phyloP scores from a whole-genome alignment of 108 stramenopile species.

The Phaeodactylum tricornutum region DNA sequence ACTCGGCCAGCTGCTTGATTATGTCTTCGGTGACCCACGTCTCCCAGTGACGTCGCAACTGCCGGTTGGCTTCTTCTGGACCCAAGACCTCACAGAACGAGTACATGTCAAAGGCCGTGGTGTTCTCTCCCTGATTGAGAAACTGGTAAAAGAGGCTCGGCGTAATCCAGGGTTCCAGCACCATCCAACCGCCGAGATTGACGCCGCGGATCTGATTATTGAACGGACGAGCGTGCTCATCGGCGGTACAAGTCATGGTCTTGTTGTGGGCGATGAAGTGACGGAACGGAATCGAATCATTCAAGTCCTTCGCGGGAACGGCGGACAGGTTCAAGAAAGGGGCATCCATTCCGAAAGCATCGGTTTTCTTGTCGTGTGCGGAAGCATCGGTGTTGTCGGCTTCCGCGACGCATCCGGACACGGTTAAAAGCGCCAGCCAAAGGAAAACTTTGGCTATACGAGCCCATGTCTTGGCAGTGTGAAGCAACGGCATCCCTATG shows the following conservation, averaged over 20 bases:
- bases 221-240: slow-evolving; percentile 65
- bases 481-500: no score
- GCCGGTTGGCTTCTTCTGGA: slow-evolving; percentile 68
- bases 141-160: slow-evolving; percentile 91
- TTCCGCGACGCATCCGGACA: no score
- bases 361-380: no score
- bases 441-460: no score
- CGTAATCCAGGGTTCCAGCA: slow-evolving; percentile 92
- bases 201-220: slow-evolving; percentile 84
- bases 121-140: slow-evolving; percentile 55
- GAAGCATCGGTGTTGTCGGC: no score
- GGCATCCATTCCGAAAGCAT: no score
- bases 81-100: slow-evolving; percentile 86
- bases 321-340: no score
- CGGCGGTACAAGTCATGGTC: slow-evolving; percentile 52
- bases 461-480: no score
- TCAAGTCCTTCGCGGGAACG: no score
- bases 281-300: slow-evolving; percentile 14
- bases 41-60: slow-evolving; percentile 84
- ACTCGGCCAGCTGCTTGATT: slow-evolving; percentile 48
- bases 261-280: slow-evolving; percentile 59
- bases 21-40: slow-evolving; percentile 82
- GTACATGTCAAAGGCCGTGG: slow-evolving; percentile 79
- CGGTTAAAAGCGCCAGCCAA: no score
- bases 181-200: slow-evolving; percentile 93